These are phyloP conservation scores for Penicillium expansum DNA, from an alignment of 2,329 filamentous ascomycete genomes.

Conservation along the genomic window DNA sequence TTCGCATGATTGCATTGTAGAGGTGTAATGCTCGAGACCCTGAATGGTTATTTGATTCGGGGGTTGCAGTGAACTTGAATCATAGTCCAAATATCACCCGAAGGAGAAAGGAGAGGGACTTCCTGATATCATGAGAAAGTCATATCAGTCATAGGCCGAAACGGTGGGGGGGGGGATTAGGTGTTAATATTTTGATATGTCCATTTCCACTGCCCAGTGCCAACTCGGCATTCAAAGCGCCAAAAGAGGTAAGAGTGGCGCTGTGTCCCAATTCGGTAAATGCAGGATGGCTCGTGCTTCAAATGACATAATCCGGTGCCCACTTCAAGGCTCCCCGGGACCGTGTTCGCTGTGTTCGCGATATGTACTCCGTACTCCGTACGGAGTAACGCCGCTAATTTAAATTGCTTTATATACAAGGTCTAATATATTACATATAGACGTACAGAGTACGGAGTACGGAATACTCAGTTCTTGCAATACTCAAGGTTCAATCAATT, in stretches of 20 bases:
- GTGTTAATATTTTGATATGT: not conserved
- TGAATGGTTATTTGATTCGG: not conserved
- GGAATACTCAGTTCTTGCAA: not conserved
- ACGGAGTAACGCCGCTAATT: not conserved
- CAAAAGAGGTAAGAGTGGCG: constrained; percentile 1
- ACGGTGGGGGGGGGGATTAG: not conserved
- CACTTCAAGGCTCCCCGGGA: no score
- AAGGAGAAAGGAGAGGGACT: not conserved
- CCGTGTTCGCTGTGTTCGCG: no score
- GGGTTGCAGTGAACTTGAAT: constrained; percentile 1
- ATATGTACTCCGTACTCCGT: no score
- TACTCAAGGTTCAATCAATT: not conserved
- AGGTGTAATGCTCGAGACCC: not conserved
- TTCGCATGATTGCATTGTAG: not conserved
- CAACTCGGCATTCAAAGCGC: not conserved
- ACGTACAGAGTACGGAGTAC: no score
- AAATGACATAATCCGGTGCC: constrained; percentile 5
- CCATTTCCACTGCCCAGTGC: not conserved
- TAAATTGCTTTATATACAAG: not conserved
- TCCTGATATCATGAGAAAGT: not conserved
- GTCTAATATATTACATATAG: not conserved
- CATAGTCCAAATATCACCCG: not conserved
- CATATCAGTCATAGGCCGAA: not conserved
- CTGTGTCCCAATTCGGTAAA: constrained; percentile 8
- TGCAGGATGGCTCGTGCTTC: constrained; percentile 12